phyloP scores from a whole-genome alignment of 116 monocot species.

The Posidonia oceanica region DNA sequence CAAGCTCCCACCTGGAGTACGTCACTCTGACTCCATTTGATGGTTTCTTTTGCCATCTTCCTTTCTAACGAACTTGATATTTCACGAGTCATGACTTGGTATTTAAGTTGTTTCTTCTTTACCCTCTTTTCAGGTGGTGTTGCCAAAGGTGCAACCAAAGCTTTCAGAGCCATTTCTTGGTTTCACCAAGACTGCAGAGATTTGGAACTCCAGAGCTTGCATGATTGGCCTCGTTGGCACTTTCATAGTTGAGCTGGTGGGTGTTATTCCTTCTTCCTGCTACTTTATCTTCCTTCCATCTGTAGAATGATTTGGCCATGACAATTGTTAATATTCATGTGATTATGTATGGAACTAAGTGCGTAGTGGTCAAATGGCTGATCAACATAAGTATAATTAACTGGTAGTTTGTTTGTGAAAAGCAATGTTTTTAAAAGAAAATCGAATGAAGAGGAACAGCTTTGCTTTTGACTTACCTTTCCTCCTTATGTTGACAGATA shows the following conservation, averaged over 20 bases:
- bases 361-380: too few relatives aligned
- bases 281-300: too few relatives aligned
- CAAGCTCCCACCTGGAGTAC: constrained; percentile 73
- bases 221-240: constrained; percentile 88
- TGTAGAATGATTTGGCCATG: too few relatives aligned
- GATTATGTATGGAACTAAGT: too few relatives aligned
- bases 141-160: constrained; percentile 71
- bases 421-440: too few relatives aligned
- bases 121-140: constrained; percentile 27
- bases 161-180: constrained; percentile 62
- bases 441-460: too few relatives aligned
- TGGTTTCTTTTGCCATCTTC: neutral
- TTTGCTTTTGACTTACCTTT: too few relatives aligned
- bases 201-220: constrained; percentile 93
- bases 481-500: constrained; percentile 24
- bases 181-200: constrained; percentile 86
- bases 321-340: too few relatives aligned
- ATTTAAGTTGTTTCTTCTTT: neutral
- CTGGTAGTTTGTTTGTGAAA: too few relatives aligned
- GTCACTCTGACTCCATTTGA: neutral
- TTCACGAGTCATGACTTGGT: neutral
- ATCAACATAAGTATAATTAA: too few relatives aligned
- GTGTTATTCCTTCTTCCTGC: neutral
- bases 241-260: constrained; percentile 81
- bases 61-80: neutral